Evolutionary conservation across 2,329 filamentous ascomycete genomes (phyloP).

Genomic region (Pyrenochaeta sp.): DNA sequence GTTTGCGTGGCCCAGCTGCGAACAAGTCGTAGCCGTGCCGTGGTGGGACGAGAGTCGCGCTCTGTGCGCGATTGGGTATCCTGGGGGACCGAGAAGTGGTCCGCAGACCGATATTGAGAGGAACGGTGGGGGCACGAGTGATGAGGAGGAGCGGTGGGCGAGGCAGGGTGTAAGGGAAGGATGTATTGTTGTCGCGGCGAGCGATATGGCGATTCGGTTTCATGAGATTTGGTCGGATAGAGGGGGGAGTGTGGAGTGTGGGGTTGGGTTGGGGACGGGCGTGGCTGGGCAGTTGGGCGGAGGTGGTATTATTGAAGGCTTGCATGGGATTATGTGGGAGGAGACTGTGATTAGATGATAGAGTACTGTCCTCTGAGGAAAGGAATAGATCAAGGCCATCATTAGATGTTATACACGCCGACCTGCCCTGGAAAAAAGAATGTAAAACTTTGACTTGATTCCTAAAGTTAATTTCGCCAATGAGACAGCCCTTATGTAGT

Average conservation of each 20-base stretch:
- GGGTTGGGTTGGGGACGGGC: constrained; percentile 55
- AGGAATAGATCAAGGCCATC: too few species aligned
- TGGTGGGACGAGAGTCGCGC: constrained; percentile 83
- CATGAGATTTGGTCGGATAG: constrained; percentile 89
- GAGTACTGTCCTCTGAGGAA: constrained; percentile 57
- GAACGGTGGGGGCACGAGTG: constrained; percentile 39
- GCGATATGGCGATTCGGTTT: constrained; percentile 92
- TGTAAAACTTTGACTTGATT: too few species aligned
- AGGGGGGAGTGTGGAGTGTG: constrained; percentile 52
- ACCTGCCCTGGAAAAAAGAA: too few species aligned
- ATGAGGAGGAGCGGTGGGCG: constrained; percentile 63
- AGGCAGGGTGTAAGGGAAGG: constrained; percentile 71
- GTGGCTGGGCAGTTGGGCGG: constrained; percentile 68
- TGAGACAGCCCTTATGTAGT: too few species aligned
- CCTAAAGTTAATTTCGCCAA: too few species aligned
- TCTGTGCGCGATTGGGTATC: constrained; percentile 87
- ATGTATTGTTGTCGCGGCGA: constrained; percentile 89
- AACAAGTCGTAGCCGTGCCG: constrained; percentile 82
- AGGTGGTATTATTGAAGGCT: constrained; percentile 82
- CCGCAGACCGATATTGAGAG: constrained; percentile 6
- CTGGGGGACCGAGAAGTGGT: constrained; percentile 62
- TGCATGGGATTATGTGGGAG: constrained; percentile 81
- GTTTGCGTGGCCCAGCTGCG: constrained; percentile 93
- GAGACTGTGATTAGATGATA: constrained; percentile 51
- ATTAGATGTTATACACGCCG: too few species aligned